Conservation (phyloP, 768 basidiomycete species). For the Tubosaeta sp. region DNA sequence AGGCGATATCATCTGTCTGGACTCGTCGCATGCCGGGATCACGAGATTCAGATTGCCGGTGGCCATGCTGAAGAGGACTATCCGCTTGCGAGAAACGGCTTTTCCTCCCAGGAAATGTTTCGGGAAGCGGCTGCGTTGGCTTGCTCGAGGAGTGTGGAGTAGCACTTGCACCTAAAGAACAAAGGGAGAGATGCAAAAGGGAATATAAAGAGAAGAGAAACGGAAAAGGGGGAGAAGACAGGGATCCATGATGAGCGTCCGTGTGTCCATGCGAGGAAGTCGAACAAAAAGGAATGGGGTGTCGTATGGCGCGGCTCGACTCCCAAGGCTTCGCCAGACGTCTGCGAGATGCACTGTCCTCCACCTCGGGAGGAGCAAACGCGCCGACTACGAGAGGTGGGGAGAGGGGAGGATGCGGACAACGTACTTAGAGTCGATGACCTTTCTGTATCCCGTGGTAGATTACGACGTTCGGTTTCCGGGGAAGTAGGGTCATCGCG, state of each 20-base stretch:
- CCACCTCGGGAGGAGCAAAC: constrained; percentile 37
- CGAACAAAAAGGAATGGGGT: constrained; percentile 34
- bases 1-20: constrained; percentile 16
- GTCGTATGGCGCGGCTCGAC: constrained; percentile 34
- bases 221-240: constrained; percentile 29
- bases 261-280: constrained; percentile 38
- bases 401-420: constrained; percentile 39
- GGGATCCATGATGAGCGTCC: constrained; percentile 40
- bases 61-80: constrained; percentile 8
- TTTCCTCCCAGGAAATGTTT: constrained; percentile 10
- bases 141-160: constrained; percentile 12
- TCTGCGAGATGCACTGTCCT: constrained; percentile 31
- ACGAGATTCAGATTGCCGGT: constrained; percentile 10
- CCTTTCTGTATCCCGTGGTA: constrained; percentile 28
- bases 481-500: constrained; percentile 19
- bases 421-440: constrained; percentile 44
- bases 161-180: constrained; percentile 34
- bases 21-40: constrained; percentile 17
- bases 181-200: constrained; percentile 30
- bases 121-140: constrained; percentile 11
- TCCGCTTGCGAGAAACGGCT: constrained; percentile 25
- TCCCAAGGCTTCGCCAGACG: constrained; percentile 46
- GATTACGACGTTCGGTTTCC: constrained; percentile 20
- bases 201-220: constrained; percentile 27
- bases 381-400: constrained; percentile 34